Base-by-base conservation (phyloP, 2,329 filamentous ascomycete genomes). In the Fusarium sp. region DNA sequence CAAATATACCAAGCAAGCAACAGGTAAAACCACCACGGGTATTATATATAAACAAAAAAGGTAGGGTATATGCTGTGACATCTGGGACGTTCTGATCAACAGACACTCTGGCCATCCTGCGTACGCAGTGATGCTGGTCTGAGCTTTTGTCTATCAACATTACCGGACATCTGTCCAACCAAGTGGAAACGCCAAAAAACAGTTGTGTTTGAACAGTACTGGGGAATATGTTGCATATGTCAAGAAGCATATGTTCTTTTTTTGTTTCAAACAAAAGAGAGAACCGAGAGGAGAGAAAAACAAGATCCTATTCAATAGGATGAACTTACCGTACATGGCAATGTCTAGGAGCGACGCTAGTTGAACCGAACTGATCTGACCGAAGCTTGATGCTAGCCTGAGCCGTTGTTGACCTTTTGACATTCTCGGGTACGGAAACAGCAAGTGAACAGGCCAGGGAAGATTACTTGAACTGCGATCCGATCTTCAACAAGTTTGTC, bases 391-490 rank as follows among this genome's bases (percentile, higher is more conserved):
- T 14, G 17, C 41, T 48, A 27, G 20, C 14, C 13, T 10, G 23
- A 22, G 5, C 32, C 48, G 15, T 19, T 49, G 35, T 46, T 56
- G 35, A n/a, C 22, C 37, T 19, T 19, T n/a, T 32, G 35, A 39
- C 19, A 35, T 3, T 4, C 23, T 35, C 33, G 30, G 43, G 9
- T 32, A 33, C 23, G 23, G 37, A 50, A 27, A 23, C 27, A 27
- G 37, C 20, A 40, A 22, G 48, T 40, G 43, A 53, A 51, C 32
- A 6, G 19, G 13, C 15, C 13, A 15, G 40, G 6, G 33, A 46
- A 40, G 11, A 57, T 54, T 44, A 48, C 5, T 54, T 9, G 20
- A 61, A 59, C 14, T 32, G 44, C n/a, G 62, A 41, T 41, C 62
- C 68, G 51, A 32, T 27, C 8, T n/a, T 35, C 47, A 33, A n/a